phyloP scores from a whole-genome alignment of 2,329 filamentous ascomycete genomes.

The Fusarium paranaense region DNA sequence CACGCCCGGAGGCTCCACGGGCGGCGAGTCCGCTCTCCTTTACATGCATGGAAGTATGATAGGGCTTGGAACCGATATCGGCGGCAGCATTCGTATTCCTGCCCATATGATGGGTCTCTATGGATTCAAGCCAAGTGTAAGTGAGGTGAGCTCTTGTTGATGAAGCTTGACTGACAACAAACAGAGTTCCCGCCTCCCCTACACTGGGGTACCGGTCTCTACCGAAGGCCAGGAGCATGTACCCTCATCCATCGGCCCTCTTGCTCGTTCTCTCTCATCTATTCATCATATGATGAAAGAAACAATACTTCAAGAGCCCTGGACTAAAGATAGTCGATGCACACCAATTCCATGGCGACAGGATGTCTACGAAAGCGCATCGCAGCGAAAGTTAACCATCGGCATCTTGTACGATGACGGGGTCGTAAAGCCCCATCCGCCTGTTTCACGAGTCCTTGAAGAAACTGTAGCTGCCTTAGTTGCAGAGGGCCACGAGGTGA shows the following conservation, averaged over 20 bases:
- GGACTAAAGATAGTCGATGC: constrained; percentile 66
- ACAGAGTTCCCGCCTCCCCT: constrained; percentile 68
- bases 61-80: constrained; percentile 44
- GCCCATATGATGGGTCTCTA: constrained; percentile 41
- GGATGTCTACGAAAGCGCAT: constrained; percentile 53
- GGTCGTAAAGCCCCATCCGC: constrained; percentile 66
- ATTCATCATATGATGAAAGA: constrained; percentile 61
- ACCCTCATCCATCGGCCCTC: constrained; percentile 70
- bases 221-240: constrained; percentile 74
- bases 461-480: constrained; percentile 52
- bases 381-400: constrained; percentile 60
- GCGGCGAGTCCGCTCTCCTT: constrained; percentile 39
- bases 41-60: constrained; percentile 31
- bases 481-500: constrained; percentile 63
- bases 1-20: constrained; percentile 44
- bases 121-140: constrained; percentile 44
- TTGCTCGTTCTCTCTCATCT: constrained; percentile 59
- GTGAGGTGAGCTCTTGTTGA: neutral
- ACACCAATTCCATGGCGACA: constrained; percentile 66
- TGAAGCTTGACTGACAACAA: neutral
- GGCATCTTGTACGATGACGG: constrained; percentile 64
- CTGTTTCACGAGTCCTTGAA: constrained; percentile 59
- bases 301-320: constrained; percentile 61
- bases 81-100: constrained; percentile 45
- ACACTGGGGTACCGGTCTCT: constrained; percentile 68